Conservation (phyloP, 1,284 basidiomycete species). For the Acaromyces ingoldii region DNA sequence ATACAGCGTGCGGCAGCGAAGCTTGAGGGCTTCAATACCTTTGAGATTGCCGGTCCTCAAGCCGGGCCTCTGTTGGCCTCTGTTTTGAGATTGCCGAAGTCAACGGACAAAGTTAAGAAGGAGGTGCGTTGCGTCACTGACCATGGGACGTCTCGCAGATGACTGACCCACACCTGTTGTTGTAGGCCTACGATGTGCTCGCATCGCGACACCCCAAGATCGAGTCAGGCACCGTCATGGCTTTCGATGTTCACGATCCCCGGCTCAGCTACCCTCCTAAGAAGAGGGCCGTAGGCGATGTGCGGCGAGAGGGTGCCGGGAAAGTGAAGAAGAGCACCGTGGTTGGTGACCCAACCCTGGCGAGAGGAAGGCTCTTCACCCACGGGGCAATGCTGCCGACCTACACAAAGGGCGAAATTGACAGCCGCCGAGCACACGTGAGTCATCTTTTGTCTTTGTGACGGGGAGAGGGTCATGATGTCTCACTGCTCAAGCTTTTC, state of each 20-base stretch:
- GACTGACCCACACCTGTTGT: too few relatives aligned
- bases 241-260: constrained; percentile 37
- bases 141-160: too few relatives aligned
- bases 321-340: constrained; percentile 17
- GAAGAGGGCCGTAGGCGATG: constrained; percentile 6
- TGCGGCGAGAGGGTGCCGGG: constrained; percentile 2
- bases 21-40: constrained; percentile 38
- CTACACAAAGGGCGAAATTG: constrained; percentile 42
- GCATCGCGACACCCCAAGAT: background rate
- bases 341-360: constrained; percentile 22
- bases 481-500: background rate
- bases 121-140: too few relatives aligned
- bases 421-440: constrained; percentile 28
- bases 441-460: background rate
- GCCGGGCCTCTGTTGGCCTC: constrained; percentile 24
- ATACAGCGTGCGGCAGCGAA: background rate
- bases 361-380: constrained; percentile 20
- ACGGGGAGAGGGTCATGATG: too few relatives aligned
- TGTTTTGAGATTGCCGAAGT: constrained; percentile 17
- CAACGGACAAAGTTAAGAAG: background rate
- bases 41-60: constrained; percentile 36
- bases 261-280: constrained; percentile 36
- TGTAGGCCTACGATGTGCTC: too few relatives aligned
- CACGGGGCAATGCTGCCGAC: constrained; percentile 17
- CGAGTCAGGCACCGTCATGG: constrained; percentile 9